Evolutionary conservation across 257 asterid genomes (phyloP).

Genomic region (Solanum chilense): DNA sequence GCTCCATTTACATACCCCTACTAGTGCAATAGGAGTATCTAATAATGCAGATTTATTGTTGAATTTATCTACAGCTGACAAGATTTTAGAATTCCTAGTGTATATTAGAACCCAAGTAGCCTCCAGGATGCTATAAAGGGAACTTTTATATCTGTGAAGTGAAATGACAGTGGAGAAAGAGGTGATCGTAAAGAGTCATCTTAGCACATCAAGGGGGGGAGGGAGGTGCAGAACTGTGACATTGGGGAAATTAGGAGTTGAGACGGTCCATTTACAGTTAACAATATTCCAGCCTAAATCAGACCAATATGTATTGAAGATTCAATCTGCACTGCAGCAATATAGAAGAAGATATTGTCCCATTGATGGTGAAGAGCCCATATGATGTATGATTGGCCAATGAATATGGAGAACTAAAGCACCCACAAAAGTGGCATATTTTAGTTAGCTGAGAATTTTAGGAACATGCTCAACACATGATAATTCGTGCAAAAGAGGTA

Average conservation of each 20-base stretch:
- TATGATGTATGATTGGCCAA: background rate
- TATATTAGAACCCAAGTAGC: background rate
- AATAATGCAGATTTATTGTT: background rate
- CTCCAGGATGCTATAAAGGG: background rate
- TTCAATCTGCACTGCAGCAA: background rate
- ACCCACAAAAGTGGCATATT: background rate
- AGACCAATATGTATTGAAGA: background rate
- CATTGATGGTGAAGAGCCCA: background rate
- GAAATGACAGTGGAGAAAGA: background rate
- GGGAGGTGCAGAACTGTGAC: background rate
- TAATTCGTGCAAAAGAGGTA: background rate
- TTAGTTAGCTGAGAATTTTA: background rate
- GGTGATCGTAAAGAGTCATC: background rate
- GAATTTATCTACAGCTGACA: background rate
- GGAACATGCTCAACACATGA: background rate
- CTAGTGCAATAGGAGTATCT: background rate
- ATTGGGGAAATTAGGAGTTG: background rate
- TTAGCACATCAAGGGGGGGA: background rate
- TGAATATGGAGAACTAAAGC: background rate
- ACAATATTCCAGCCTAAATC: background rate
- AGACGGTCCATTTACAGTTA: background rate
- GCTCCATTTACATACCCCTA: background rate
- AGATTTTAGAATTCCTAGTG: background rate
- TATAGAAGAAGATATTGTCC: background rate
- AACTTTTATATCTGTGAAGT: background rate